Percentiles rank a stretch among this genome's conserved stretches.
Evolutionary conservation across 2,329 filamentous ascomycete genomes (phyloP).

Genomic region (Mycosphaerella sp.): DNA sequence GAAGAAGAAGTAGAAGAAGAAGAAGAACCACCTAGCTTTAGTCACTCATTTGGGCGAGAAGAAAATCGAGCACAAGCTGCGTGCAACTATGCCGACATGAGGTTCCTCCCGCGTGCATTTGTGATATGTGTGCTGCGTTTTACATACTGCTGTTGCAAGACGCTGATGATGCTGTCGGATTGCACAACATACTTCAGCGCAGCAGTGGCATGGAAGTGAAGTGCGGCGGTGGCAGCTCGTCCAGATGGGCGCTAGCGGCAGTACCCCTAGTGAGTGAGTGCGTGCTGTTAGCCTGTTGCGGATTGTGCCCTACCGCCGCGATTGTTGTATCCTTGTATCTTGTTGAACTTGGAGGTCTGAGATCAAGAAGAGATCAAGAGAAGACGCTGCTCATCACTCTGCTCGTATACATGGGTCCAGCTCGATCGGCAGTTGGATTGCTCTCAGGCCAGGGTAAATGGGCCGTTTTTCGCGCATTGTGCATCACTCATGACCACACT

Average conservation of each 20-base stretch:
- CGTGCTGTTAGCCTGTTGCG: background rate
- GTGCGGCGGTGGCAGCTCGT: background rate
- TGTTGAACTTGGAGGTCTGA: background rate
- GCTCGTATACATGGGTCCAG: too few relatives aligned
- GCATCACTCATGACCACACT: too few relatives aligned
- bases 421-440: too few relatives aligned
- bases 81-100: background rate
- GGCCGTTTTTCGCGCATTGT: too few relatives aligned
- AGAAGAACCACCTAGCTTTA: slow-evolving; percentile 2
- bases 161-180: background rate
- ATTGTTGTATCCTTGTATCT: background rate
- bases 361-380: too few relatives aligned
- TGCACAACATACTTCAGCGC: background rate
- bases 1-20: too few relatives aligned
- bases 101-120: background rate
- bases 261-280: too few relatives aligned
- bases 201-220: too few relatives aligned
- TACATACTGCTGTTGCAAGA: background rate
- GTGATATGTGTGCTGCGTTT: background rate
- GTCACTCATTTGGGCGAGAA: slow-evolving; percentile 13
- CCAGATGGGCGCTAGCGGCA: background rate
- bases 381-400: too few relatives aligned
- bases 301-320: background rate
- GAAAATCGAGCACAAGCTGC: slow-evolving; percentile 11
- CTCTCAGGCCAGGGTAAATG: too few relatives aligned